phyloP scores from a whole-genome alignment of 345 rosid genomes.

The Citrus medica region DNA sequence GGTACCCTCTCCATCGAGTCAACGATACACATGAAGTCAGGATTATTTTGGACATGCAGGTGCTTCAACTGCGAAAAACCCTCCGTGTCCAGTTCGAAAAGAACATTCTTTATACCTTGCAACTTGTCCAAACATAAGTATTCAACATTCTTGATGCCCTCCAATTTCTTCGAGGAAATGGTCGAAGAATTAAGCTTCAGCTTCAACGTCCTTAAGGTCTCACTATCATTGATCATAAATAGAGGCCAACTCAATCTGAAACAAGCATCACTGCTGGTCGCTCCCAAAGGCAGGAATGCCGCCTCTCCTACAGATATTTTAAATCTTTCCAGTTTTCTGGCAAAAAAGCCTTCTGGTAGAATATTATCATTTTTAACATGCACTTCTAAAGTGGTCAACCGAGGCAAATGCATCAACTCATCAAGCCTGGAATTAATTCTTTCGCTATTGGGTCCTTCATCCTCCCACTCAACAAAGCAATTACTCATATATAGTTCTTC shows the following conservation, averaged over 20 bases:
- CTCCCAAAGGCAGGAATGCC: not conserved
- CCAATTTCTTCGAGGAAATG: not conserved
- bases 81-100: not conserved
- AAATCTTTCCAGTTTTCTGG: not conserved
- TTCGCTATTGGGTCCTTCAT: not conserved
- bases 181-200: not conserved
- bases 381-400: conserved; percentile 1
- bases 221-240: not conserved
- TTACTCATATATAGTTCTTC: conserved; percentile 25
- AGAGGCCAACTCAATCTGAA: not conserved
- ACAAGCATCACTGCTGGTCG: not conserved
- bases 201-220: not conserved
- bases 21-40: not conserved
- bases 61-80: conserved; percentile 14
- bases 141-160: not conserved
- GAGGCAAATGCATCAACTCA: conserved; percentile 21
- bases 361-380: not conserved
- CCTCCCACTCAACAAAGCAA: conserved; percentile 22
- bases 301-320: not conserved
- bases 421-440: not conserved
- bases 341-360: not conserved
- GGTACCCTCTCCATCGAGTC: not conserved
- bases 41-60: not conserved
- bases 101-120: not conserved
- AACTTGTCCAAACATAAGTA: conserved; percentile 15